A percentile compares a stretch with the other conserved stretches of the same genome.
These are phyloP conservation scores for Fonsecaea multimorphosa DNA, from an alignment of 2,329 filamentous ascomycete genomes.

Conservation along the genomic window DNA sequence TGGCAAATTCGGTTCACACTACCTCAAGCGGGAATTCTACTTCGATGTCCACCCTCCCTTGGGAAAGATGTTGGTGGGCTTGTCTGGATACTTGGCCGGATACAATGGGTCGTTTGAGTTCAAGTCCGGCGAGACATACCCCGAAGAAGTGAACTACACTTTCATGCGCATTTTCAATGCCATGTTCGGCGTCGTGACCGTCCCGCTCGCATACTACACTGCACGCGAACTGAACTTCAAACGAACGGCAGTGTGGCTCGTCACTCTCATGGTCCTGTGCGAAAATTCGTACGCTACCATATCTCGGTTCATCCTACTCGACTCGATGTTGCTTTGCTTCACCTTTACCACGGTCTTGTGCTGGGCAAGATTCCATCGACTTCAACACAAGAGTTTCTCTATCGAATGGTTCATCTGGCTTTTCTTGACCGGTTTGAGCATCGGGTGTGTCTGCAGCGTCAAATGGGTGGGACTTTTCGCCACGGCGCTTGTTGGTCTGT, in stretches of 20 bases:
- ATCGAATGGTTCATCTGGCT: constrained; percentile 95
- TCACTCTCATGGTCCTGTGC: constrained; percentile 95
- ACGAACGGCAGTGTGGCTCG: constrained; percentile 87
- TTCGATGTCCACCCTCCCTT: constrained; percentile 96
- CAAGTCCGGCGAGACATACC: constrained; percentile 97
- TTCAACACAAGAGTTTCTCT: constrained; percentile 84
- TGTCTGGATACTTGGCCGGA: constrained; percentile 93
- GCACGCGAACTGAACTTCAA: constrained; percentile 87
- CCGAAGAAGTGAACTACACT: constrained; percentile 90
- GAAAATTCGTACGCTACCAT: constrained; percentile 99
- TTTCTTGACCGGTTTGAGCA: constrained; percentile 89
- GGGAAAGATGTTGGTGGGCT: constrained; percentile 96
- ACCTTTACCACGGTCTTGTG: constrained; percentile 97
- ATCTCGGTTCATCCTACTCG: constrained; percentile 95
- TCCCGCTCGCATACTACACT: constrained; percentile 94
- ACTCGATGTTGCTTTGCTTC: constrained; percentile 98
- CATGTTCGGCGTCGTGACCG: constrained; percentile 87
- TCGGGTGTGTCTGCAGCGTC: constrained; percentile 97
- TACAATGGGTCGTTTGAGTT: constrained; percentile 99
- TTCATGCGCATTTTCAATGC: constrained; percentile 99
- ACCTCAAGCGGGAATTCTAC: constrained; percentile 99
- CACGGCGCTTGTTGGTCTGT: constrained; percentile 91
- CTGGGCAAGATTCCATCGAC: constrained; percentile 94
- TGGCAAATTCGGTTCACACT: constrained; percentile 94
- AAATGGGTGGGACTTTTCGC: constrained; percentile 98